phyloP scores from a whole-genome alignment of 805 yeast genomes.

The Wickerhamiella hasegawae region DNA sequence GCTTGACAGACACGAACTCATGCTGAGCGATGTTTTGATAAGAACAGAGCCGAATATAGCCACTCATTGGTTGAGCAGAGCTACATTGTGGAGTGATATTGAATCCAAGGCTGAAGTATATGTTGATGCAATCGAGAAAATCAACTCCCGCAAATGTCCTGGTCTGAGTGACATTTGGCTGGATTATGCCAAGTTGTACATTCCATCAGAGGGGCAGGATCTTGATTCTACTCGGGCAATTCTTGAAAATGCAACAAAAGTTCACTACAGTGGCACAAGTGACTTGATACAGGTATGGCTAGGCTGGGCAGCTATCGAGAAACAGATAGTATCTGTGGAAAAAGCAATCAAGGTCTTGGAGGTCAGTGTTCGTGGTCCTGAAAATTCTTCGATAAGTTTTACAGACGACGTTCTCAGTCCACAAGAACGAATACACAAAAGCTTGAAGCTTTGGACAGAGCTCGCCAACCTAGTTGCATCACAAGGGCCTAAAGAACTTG shows the following conservation, averaged over 20 bases:
- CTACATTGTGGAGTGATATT: conserved; percentile 28
- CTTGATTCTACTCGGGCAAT: conserved; percentile 34
- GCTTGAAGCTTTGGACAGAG: conserved; percentile 52
- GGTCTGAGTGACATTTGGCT: conserved; percentile 50
- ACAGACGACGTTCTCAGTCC: conserved; percentile 32
- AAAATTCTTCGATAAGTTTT: conserved; percentile 21
- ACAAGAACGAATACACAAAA: conserved; percentile 43
- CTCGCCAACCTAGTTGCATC: conserved; percentile 57
- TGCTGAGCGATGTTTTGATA: conserved; percentile 51
- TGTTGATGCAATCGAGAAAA: conserved; percentile 46
- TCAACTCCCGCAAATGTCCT: conserved; percentile 34
- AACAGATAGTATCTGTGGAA: conserved; percentile 30
- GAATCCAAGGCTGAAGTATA: conserved; percentile 35
- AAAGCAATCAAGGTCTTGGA: conserved; percentile 28
- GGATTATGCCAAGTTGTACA: conserved; percentile 47
- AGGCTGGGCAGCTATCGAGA: conserved; percentile 59
- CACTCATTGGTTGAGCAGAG: conserved; percentile 53
- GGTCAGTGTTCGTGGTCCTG: conserved; percentile 28
- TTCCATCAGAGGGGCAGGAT: conserved; percentile 32
- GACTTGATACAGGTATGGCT: conserved; percentile 58
- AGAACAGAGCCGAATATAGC: conserved; percentile 47
- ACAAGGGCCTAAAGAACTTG: conserved; percentile 22
- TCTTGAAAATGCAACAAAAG: conserved; percentile 47
- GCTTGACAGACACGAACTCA: conserved; percentile 37
- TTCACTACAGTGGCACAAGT: conserved; percentile 44